Base-by-base conservation (phyloP, 805 yeast species). In the Kluyveromyces lactis region DNA sequence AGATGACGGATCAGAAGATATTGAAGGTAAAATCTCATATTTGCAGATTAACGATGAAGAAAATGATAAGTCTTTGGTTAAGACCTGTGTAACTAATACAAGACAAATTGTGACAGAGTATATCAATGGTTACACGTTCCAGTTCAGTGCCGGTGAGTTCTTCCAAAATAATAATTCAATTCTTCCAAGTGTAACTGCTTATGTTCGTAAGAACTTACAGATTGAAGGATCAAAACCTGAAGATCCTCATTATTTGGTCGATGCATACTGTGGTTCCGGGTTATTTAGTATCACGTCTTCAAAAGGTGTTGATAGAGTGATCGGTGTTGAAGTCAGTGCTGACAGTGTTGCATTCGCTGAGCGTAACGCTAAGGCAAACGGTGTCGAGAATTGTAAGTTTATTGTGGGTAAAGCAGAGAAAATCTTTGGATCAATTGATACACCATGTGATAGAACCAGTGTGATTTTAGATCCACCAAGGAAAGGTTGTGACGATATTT, bases 251-350 rank as follows among this genome's bases (percentile, higher is more conserved):
- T 86, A 79, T 55, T 64, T 89, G 36, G 95, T 89, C 19, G 97
- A 89, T 60, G 95, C 97, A 0, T 89, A 89, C 65, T 89, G 97
- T 69, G 97, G 97, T 1, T 84, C 95, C 3, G 98, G 98, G 0
- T 67, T 92, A 31, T 92, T 92, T 62, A 83, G 94, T 45, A 80
- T 92, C 42, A 79, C 96, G 7, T 81, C 95, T 51, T 81, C 92
- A 21, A 63, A 72, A 17, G 80, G 83, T 13, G 95, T 89, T n/a
- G 81, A 81, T 32, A 72, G 73, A 51, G 95, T 86, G 3, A 74
- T 86, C 45, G 98, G 98, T 26, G 97, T 90, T 21, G 98, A 90
- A 60, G 87, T 90, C 10, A 79, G 92, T 38, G 89, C 87, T 21
- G 95, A 87, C 50, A 81, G 94, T 38, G 94, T 92, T 39, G 77